Base-by-base conservation (phyloP, 225 moss, liverwort and hornwort species). In the Marchantia polymorpha region DNA sequence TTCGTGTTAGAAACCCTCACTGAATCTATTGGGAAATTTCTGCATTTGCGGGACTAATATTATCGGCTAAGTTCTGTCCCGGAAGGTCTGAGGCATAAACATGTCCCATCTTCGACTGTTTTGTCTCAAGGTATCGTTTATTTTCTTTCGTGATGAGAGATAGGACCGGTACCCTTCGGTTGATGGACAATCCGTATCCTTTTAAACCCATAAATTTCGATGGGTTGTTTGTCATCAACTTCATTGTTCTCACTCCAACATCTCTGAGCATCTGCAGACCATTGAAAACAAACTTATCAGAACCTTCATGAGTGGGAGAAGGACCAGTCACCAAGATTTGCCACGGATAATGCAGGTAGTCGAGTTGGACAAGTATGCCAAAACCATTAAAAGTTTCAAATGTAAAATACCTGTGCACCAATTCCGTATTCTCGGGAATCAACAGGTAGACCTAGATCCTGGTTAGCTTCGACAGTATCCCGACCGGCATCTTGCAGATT, bases 351-450 rank as follows among this genome's bases (percentile, higher is more conserved):
- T 58, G 25, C 7, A 48, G 48, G 16, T 0, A 50, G 20, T 29
- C 11, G 47, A 63, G 12, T 60, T 17, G 26, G 20, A 23, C 15
- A 5, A 22, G 20, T 13, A 12, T 0, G n/a, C 26, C 39, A 39
- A 63, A 12, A 14, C 6, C 58, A 7, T 74, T 48, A 65, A 64
- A 15, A 52, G 20, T 49, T n/a, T 23, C 17, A 20, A 56, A 74
- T 50, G 29, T 25, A 27, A 27, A 1, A 61, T 92, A 97, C 97
- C 93, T 99, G 93, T 69, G 93, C 97, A 83, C 97, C 93, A 79
- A 92, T 93, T 12, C 93, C 94, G 78, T 99, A 99, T 80, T 99
- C 97, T 79, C 97, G 89, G 29, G 94, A 99, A 78, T 99, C 97
- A 39, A 99, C 87, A 61, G 97, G 97, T 73, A 99, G 89, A 78